Evolutionary conservation across 768 basidiomycete species (phyloP).

Genomic region (Ramaria rubella): DNA sequence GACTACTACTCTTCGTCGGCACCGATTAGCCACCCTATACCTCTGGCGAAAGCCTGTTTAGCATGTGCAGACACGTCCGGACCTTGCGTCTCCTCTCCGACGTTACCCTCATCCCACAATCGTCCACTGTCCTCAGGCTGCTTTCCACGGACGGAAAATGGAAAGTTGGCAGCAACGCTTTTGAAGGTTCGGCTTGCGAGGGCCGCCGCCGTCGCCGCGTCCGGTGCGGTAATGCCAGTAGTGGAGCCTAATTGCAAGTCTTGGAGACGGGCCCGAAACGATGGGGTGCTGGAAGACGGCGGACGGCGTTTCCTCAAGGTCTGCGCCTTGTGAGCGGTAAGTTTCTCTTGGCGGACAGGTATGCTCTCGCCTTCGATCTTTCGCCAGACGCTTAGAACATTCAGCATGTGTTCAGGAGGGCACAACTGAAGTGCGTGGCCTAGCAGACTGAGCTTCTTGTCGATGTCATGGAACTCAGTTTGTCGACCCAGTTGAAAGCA

Average conservation of each 20-base stretch:
- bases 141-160: conserved; percentile 51
- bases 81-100: conserved; percentile 27
- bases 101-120: conserved; percentile 29
- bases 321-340: conserved; percentile 3
- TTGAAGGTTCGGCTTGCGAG: conserved; percentile 75
- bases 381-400: conserved; percentile 75
- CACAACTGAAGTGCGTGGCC: conserved; percentile 83
- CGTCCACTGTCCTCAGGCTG: conserved; percentile 34
- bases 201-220: conserved; percentile 51
- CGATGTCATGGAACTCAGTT: conserved; percentile 61
- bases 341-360: conserved; percentile 37
- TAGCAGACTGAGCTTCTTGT: conserved; percentile 62
- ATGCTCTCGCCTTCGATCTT: conserved; percentile 63
- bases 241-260: conserved; percentile 39
- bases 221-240: conserved; percentile 59
- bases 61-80: conserved; percentile 72
- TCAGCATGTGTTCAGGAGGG: conserved; percentile 70
- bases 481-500: conserved; percentile 86
- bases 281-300: conserved; percentile 47
- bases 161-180: conserved; percentile 68
- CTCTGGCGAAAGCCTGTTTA: conserved; percentile 72
- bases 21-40: conserved; percentile 95
- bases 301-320: conserved; percentile 16
- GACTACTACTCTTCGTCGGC: conserved; percentile 49
- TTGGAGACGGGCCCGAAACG: conserved; percentile 40